These are phyloP conservation scores for Melastoma malabathricum DNA, from an alignment of 345 rosid species.

Conservation along the genomic window DNA sequence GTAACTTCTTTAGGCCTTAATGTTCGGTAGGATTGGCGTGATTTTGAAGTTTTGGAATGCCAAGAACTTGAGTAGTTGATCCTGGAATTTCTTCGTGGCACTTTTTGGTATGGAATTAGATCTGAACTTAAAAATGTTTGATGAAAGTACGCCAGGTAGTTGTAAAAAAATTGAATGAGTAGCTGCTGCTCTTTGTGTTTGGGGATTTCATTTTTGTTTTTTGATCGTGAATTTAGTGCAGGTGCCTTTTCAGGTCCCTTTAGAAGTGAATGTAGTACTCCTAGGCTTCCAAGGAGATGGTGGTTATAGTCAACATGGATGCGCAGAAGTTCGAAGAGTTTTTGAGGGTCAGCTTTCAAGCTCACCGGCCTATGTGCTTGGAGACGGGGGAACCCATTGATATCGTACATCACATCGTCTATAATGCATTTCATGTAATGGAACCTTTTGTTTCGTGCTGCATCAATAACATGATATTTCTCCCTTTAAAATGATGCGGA, in stretches of 20 bases:
- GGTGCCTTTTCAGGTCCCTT: slow-evolving; percentile 98
- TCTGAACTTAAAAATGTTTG: too few relatives aligned
- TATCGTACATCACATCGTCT: slow-evolving; percentile 79
- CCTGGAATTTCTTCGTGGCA: too few relatives aligned
- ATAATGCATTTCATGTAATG: slow-evolving; percentile 67
- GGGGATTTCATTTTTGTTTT: neutral
- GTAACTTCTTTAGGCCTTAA: slow-evolving; percentile 13
- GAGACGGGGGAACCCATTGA: slow-evolving; percentile 91
- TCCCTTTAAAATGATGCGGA: too few relatives aligned
- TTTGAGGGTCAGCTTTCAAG: slow-evolving; percentile 57
- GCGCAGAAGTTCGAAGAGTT: slow-evolving; percentile 73
- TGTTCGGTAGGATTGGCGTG: neutral
- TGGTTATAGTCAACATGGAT: slow-evolving; percentile 60
- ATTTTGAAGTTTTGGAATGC: too few relatives aligned
- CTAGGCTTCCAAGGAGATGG: slow-evolving; percentile 84
- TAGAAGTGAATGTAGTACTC: slow-evolving; percentile 84
- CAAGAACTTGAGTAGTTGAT: too few relatives aligned
- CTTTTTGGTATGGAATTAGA: too few relatives aligned
- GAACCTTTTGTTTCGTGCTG: neutral
- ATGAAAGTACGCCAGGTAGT: too few relatives aligned
- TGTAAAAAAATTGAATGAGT: too few relatives aligned
- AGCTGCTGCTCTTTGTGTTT: neutral
- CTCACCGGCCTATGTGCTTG: slow-evolving; percentile 71
- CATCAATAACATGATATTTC: too few relatives aligned
- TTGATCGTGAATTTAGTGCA: slow-evolving; percentile 13